Evolutionary conservation across 352 stramenopile species (phyloP), one percentile per base, ranked within the genome.

Genomic region (Pythium chondricola): DNA sequence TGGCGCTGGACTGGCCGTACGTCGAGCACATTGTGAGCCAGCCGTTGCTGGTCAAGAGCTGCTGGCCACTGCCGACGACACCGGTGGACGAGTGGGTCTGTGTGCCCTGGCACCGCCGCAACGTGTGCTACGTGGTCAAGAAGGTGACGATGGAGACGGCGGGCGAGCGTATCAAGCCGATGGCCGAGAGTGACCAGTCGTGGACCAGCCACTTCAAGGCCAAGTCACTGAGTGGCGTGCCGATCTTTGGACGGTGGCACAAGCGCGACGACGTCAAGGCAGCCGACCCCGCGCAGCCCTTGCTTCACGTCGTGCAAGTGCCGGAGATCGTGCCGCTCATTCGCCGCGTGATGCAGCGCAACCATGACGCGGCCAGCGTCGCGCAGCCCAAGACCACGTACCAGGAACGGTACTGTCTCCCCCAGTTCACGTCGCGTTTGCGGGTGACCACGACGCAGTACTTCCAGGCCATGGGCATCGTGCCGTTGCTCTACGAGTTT

Each of bases 401-500:
- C 48, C 87, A 92, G n/a, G 83, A 94, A 45, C 83, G 83, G 1
- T 59, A 80, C 27, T 55, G 91, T 3, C 45, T 94, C 1, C 80
- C 83, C 1, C 65, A 92, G 52, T 83, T 75, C 57, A 91, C 80
- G 21, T 77, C 67, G 13, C 63, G 76, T 2, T 52, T 94, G 16
- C 62, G 71, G 0, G 33, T 94, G 27, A 74, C 63, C 27, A 88
- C 85, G 58, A 78, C 67, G 25, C 71, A 69, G 17, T 92, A 82
- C 25, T 88, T 91, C 50, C 71, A 92, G 50, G 80, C 71, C 8
- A 89, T 92, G 54, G 76, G 83, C 6, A 67, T 94, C 26, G 63
- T 94, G n/a, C 80, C 83, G 17, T 49, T 94, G 39, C 61, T 94
- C 4, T 92, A 91, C 38, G 83, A 94, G 43, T 94, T 94, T 52